Evolutionary conservation across 2,329 filamentous ascomycete genomes (phyloP).

Genomic region (Pyrenochaeta sp.): DNA sequence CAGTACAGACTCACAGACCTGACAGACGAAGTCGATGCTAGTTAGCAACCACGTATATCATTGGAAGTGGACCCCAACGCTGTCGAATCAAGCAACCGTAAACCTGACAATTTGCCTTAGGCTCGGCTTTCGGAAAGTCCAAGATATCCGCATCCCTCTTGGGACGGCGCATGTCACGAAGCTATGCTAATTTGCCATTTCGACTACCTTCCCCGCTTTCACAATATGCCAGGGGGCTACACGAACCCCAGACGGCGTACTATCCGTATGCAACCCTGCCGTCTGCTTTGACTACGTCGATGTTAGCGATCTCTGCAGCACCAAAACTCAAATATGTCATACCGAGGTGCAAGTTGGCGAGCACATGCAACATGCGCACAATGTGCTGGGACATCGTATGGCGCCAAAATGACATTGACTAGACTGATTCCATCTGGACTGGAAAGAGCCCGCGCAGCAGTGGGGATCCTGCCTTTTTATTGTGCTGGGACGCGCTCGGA

Average conservation of each 20-base stretch:
- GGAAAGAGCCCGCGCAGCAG: background rate
- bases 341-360: conserved; percentile 12
- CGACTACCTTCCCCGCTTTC: conserved; percentile 23
- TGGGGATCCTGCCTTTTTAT: background rate
- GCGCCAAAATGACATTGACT: background rate
- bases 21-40: background rate
- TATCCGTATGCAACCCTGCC: background rate
- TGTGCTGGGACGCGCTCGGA: conserved; percentile 1
- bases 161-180: background rate
- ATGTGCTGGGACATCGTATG: background rate
- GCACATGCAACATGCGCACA: background rate
- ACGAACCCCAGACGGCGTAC: background rate
- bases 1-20: no score
- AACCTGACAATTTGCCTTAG: background rate
- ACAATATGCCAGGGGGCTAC: conserved; percentile 6
- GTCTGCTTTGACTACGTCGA: conserved; percentile 1
- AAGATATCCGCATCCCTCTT: conserved; percentile 6
- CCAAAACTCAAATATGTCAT: conserved; percentile 2
- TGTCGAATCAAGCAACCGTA: background rate
- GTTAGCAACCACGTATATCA: background rate
- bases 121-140: conserved; percentile 2
- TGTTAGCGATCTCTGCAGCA: conserved; percentile 4
- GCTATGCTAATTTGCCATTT: conserved; percentile 5
- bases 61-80: no score
- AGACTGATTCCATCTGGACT: no score